These are phyloP conservation scores for Cryptococcus neoformans DNA, from an alignment of 1,284 basidiomycete species.

Conservation along the genomic window DNA sequence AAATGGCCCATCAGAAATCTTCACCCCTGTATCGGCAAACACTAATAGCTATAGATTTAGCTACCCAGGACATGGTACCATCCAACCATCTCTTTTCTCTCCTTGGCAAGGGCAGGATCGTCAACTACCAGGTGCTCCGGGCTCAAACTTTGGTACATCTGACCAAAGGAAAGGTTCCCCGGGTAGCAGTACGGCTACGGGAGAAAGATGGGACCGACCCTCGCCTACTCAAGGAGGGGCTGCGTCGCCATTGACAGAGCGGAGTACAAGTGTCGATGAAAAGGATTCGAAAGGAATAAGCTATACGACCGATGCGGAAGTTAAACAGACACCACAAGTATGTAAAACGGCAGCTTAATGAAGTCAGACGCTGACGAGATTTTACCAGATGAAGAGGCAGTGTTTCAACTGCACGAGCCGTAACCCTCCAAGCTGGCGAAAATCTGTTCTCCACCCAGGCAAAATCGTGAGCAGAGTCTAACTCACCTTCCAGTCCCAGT, in stretches of 20 bases:
- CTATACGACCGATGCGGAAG: slow-evolving; percentile 13
- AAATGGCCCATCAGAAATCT: slow-evolving; percentile 3
- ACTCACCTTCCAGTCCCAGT: background rate
- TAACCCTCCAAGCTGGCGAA: slow-evolving; percentile 13
- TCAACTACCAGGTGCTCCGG: background rate
- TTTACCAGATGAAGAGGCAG: slow-evolving; percentile 7
- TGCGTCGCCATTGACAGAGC: background rate
- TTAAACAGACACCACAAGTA: slow-evolving; percentile 14
- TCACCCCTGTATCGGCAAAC: slow-evolving; percentile 5
- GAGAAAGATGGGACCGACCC: background rate
- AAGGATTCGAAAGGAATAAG: background rate
- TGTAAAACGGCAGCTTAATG: background rate
- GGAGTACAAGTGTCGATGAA: background rate
- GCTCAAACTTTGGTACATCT: background rate
- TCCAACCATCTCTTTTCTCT: slow-evolving; percentile 9
- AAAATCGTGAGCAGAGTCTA: slow-evolving; percentile 9
- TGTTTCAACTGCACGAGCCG: slow-evolving; percentile 10
- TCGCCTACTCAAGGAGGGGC: background rate
- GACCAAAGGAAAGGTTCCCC: background rate
- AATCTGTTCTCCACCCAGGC: slow-evolving; percentile 5
- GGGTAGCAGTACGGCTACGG: background rate
- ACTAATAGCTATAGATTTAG: background rate
- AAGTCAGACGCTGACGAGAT: background rate
- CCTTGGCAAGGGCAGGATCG: slow-evolving; percentile 4
- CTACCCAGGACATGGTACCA: slow-evolving; percentile 2